These are phyloP conservation scores for Mycena galopus DNA, from an alignment of 768 basidiomycete genomes.

Conservation along the genomic window DNA sequence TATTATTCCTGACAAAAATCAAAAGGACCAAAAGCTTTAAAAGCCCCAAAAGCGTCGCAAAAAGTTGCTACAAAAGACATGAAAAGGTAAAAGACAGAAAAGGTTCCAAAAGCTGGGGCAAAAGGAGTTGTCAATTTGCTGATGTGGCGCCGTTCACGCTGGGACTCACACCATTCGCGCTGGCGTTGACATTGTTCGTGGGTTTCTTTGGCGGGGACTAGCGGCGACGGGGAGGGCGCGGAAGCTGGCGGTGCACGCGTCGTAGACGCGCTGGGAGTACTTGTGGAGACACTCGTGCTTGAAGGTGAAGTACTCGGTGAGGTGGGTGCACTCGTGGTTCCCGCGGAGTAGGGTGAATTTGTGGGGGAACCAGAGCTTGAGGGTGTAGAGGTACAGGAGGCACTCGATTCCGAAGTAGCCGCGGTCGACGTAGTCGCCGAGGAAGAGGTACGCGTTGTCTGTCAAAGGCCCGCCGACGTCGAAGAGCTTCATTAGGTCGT, in stretches of 20 bases:
- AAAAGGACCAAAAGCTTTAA: too few relatives aligned
- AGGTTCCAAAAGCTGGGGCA: too few relatives aligned
- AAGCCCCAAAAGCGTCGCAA: too few relatives aligned
- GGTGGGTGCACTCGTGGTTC: conserved; percentile 97
- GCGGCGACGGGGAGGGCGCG: conserved; percentile 91
- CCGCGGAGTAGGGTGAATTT: conserved; percentile 89
- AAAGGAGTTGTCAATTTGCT: too few relatives aligned
- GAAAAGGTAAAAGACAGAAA: too few relatives aligned
- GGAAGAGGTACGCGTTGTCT: conserved; percentile 91
- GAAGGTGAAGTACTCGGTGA: conserved; percentile 98
- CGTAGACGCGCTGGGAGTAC: conserved; percentile 88
- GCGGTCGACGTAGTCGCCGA: conserved; percentile 98
- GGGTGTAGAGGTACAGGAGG: conserved; percentile 90
- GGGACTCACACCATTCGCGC: too few relatives aligned
- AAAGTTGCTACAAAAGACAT: too few relatives aligned
- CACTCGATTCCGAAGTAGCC: conserved; percentile 95
- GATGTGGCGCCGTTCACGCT: too few relatives aligned
- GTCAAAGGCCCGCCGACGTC: conserved; percentile 90
- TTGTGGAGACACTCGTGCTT: conserved; percentile 97
- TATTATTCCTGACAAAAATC: too few relatives aligned
- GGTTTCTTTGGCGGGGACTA: too few relatives aligned
- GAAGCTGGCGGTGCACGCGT: conserved; percentile 93
- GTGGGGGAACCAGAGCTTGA: conserved; percentile 92
- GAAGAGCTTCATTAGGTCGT: conserved; percentile 98
- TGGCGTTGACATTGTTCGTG: too few relatives aligned